A percentile compares a stretch with the other conserved stretches of the same genome.
phyloP scores from a whole-genome alignment of 441 rosid genomes.

The Mallotus repandus region DNA sequence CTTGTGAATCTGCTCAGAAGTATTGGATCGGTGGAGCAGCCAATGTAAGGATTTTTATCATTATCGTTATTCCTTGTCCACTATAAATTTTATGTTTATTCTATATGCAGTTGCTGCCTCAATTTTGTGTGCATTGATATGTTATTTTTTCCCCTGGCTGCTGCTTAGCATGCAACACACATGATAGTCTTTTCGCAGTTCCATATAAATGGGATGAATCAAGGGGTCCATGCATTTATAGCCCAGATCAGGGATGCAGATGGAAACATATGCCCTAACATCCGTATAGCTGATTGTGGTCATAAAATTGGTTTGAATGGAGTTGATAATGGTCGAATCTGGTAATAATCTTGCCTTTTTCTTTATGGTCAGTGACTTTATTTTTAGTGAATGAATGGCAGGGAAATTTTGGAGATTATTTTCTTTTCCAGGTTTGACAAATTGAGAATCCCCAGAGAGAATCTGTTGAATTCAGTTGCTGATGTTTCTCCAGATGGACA shows the following conservation, averaged over 20 bases:
- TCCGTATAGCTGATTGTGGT: constrained; percentile 89
- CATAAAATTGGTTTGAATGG: constrained; percentile 97
- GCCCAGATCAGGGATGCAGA: constrained; percentile 78
- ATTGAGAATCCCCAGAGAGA: constrained; percentile 84
- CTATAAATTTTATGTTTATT: background rate
- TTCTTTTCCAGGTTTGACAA: constrained; percentile 69
- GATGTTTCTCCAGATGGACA: constrained; percentile 85
- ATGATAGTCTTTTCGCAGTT: constrained; percentile 90
- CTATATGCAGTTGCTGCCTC: background rate
- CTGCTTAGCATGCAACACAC: constrained; percentile 85
- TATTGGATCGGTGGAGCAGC: constrained; percentile 99
- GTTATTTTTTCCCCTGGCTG: constrained; percentile 8
- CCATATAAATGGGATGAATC: constrained; percentile 61
- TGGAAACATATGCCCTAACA: constrained; percentile 75
- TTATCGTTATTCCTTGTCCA: background rate
- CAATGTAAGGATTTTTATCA: constrained; percentile 41
- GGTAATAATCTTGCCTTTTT: constrained; percentile 39
- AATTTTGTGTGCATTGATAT: constrained; percentile 25
- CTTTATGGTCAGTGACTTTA: background rate
- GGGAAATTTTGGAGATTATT: constrained; percentile 1
- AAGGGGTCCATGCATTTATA: constrained; percentile 94
- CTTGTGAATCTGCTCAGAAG: constrained; percentile 96
- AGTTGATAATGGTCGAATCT: constrained; percentile 94
- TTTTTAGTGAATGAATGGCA: background rate
- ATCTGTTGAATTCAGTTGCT: constrained; percentile 86